phyloP scores from a whole-genome alignment of 495 filamentous ascomycete species.

The Aspergillus ostianus region DNA sequence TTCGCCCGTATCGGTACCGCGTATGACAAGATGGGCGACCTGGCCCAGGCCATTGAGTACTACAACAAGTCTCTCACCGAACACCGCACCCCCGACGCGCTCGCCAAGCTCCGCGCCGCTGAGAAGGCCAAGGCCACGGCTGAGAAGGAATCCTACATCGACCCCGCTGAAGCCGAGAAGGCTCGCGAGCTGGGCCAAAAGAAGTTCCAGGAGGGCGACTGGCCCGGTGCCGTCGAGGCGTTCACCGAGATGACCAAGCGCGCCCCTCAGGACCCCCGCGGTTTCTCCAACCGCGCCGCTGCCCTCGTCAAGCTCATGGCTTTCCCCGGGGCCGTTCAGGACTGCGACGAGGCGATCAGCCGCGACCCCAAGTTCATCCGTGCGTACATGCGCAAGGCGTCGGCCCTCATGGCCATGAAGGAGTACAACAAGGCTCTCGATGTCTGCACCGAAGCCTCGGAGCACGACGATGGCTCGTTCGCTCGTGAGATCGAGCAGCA shows the following conservation, averaged over 20 bases:
- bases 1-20: conserved; percentile 87
- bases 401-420: conserved; percentile 92
- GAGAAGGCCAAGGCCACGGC: conserved; percentile 82
- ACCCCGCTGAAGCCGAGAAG: conserved; percentile 89
- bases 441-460: conserved; percentile 75
- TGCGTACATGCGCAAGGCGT: conserved; percentile 91
- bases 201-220: conserved; percentile 96
- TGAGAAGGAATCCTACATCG: conserved; percentile 79
- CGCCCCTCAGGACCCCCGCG: conserved; percentile 85
- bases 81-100: conserved; percentile 91
- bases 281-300: conserved; percentile 95
- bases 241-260: conserved; percentile 98
- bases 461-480: conserved; percentile 78
- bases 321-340: conserved; percentile 88
- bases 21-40: conserved; percentile 85
- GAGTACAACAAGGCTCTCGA: conserved; percentile 95
- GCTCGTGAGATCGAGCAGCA: conserved; percentile 88
- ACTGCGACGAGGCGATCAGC: conserved; percentile 89
- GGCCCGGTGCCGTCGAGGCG: conserved; percentile 91
- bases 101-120: conserved; percentile 87
- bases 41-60: conserved; percentile 77
- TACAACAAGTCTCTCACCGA: conserved; percentile 94
- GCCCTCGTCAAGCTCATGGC: conserved; percentile 95
- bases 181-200: conserved; percentile 91
- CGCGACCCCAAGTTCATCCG: conserved; percentile 91